Evolutionary conservation across 2,329 filamentous ascomycete species (phyloP), one percentile per base, ranked within the genome.

Genomic region (Aspergillus caelatus): DNA sequence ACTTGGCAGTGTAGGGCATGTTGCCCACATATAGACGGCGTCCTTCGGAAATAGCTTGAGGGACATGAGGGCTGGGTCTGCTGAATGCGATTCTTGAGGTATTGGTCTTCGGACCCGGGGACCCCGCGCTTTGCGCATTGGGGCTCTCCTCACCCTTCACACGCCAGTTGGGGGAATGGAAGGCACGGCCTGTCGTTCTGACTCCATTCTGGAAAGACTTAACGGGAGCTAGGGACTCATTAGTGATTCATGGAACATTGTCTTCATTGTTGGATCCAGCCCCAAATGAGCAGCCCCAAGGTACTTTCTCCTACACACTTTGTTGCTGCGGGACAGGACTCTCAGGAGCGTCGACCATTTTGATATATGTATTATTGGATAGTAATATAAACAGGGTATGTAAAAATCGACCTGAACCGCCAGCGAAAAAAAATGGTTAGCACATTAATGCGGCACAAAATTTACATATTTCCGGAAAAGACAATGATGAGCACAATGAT

Each of bases 21-120:
- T 85, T 86, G 61, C 84, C 85, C 14, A 87, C 80, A 66, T 86
- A 86, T 6, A 87, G 73, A 41, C 83, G 77, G 53, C 79, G 79
- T 21, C 80, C 79, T 62, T 78, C 77, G 6, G 71, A 73, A 46
- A 80, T 78, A 14, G 78, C 76, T 60, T 75, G 75, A 11, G 75
- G 75, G 1, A 74, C 74, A 63, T 77, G 73, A 32, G 69, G 61
- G 57, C 70, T 71, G 14, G 69, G 70, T 61, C 66, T 71, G 68
- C 71, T 72, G 65, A 77, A 76, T 48, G 75, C 67, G 19, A 71
- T 64, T 50, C 74, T 69, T 58, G 75, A 72, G 62, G 72, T 74
- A 64, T 67, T 74, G 63, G 68, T 71, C 57, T 64, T 69, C 55
- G 66, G 68, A 48, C 65, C 70, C n/a, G 70, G 70, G 26, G 74